Conservation (phyloP, 352 stramenopile species). For the Globisporangium apiculatum region DNA sequence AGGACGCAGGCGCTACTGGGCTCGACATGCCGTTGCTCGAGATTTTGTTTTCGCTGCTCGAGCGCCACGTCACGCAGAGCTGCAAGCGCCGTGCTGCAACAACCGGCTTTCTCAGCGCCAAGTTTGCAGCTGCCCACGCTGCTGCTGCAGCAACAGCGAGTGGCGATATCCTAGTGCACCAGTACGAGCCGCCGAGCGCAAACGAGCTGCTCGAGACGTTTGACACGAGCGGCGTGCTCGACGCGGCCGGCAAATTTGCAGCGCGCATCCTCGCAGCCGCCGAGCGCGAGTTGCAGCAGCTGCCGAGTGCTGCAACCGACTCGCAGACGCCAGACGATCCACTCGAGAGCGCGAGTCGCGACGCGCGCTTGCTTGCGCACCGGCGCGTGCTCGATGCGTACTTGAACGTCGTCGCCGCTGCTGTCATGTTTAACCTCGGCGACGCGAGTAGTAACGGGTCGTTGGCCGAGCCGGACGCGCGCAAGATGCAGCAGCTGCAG, state of each 20-base stretch:
- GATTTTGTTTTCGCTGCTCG: slow-evolving; percentile 14
- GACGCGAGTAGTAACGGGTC: background rate
- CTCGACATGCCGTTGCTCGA: slow-evolving; percentile 12
- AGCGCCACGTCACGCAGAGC: slow-evolving; percentile 12
- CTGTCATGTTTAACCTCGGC: slow-evolving; percentile 2
- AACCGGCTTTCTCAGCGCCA: slow-evolving; percentile 5
- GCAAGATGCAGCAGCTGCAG: slow-evolving; percentile 14
- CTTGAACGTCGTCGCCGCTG: slow-evolving; percentile 11
- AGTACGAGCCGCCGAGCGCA: slow-evolving; percentile 1
- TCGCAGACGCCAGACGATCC: background rate
- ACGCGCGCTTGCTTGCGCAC: slow-evolving; percentile 6
- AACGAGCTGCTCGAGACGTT: slow-evolving; percentile 7
- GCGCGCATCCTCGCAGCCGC: slow-evolving; percentile 5
- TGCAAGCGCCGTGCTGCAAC: slow-evolving; percentile 11
- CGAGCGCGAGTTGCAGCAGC: slow-evolving; percentile 2
- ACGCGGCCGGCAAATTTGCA: slow-evolving; percentile 11
- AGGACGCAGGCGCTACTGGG: background rate
- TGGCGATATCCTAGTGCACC: slow-evolving; percentile 11
- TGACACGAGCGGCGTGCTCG: slow-evolving; percentile 7
- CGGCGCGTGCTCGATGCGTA: slow-evolving; percentile 15
- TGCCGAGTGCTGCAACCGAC: background rate
- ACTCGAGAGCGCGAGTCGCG: background rate
- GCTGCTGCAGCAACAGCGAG: slow-evolving; percentile 1
- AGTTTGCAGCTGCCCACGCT: background rate
- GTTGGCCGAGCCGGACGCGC: background rate